A percentile compares a stretch with the other conserved stretches of the same genome.
Conservation (phyloP, 2,329 filamentous ascomycete species). For the Diplodia mutila region DNA sequence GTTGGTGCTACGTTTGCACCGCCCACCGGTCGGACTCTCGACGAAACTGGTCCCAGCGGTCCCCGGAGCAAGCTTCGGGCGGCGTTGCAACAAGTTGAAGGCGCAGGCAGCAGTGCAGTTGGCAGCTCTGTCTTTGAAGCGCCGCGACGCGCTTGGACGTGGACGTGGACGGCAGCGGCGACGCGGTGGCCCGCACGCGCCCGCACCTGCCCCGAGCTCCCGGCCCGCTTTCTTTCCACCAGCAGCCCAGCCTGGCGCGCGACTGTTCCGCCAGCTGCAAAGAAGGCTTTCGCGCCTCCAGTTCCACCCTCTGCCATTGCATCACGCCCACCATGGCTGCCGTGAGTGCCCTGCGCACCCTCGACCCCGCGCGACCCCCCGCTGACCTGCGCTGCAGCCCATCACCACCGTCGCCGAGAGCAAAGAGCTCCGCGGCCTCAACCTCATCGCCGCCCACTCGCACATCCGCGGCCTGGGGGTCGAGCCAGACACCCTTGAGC, state of each 20-base stretch:
- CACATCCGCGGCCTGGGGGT: conserved; percentile 96
- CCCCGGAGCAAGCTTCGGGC: neutral
- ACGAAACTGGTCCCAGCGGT: neutral
- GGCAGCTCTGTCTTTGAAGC: neutral
- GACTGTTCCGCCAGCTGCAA: conserved; percentile 1
- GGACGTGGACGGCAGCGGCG: neutral
- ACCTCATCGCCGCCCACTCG: conserved; percentile 97
- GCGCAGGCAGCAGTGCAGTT: neutral
- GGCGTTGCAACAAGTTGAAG: neutral
- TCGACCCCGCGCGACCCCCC: neutral
- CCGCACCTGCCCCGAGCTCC: neutral
- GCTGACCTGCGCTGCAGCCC: conserved; percentile 44
- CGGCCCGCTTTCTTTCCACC: neutral
- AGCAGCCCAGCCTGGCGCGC: neutral
- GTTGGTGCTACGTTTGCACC: neutral
- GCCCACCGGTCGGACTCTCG: neutral
- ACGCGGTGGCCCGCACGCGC: conserved; percentile 7
- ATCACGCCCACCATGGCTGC: conserved; percentile 22
- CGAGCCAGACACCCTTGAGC: conserved; percentile 87
- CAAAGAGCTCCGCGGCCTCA: conserved; percentile 94
- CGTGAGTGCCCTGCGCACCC: neutral
- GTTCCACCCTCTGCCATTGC: neutral
- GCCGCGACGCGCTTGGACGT: neutral
- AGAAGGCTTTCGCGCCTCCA: conserved; percentile 3
- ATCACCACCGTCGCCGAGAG: conserved; percentile 89